These are phyloP conservation scores for Eucalyptus rudis DNA, from an alignment of 345 rosid genomes.

Conservation along the genomic window DNA sequence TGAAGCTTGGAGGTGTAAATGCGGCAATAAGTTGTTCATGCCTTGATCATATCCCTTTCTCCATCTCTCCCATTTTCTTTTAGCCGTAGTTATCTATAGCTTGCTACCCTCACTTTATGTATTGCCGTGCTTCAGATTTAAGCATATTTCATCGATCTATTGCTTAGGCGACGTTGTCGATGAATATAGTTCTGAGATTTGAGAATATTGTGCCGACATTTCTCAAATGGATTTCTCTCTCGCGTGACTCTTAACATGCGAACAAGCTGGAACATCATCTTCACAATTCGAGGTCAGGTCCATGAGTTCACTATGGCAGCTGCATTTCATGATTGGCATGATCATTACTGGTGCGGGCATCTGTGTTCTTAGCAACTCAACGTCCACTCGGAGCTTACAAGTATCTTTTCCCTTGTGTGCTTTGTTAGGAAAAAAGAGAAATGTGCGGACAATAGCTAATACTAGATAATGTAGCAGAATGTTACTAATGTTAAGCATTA, in stretches of 20 bases:
- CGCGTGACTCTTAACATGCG: background rate
- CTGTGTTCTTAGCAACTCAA: background rate
- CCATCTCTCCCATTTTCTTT: background rate
- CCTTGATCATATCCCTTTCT: slow-evolving; percentile 24
- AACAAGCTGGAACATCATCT: background rate
- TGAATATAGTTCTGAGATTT: background rate
- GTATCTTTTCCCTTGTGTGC: background rate
- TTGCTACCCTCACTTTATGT: background rate
- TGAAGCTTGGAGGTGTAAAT: slow-evolving; percentile 96
- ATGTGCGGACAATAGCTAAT: background rate
- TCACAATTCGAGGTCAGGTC: background rate
- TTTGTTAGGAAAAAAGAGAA: background rate
- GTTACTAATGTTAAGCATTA: background rate
- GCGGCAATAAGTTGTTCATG: slow-evolving; percentile 85
- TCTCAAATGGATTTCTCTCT: background rate
- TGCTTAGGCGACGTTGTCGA: background rate
- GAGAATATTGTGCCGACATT: background rate
- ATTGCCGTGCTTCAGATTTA: background rate
- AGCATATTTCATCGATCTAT: background rate
- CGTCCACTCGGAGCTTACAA: background rate
- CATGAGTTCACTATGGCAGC: background rate
- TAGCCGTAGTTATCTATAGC: background rate
- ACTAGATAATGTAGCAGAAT: background rate
- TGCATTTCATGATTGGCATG: background rate
- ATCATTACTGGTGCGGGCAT: background rate